Base-by-base conservation (phyloP, 2,329 filamentous ascomycete genomes). In the Dothideomycetidae sp. region DNA sequence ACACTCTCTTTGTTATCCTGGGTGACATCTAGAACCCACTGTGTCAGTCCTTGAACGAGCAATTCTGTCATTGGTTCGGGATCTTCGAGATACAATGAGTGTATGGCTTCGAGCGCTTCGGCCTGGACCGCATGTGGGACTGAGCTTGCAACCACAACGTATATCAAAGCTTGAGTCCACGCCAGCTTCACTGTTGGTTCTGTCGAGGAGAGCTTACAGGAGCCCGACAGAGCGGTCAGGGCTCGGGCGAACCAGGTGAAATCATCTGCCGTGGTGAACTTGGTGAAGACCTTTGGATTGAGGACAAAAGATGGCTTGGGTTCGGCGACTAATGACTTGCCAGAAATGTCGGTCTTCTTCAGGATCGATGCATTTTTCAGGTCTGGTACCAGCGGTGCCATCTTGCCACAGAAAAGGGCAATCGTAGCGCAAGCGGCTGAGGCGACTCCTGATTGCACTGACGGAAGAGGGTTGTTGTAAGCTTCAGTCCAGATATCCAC, bases 151-250 rank as follows among this genome's bases (percentile, higher is more conserved):
- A 76, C 75, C 31, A 88, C 71, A 11, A 81, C 62, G 54, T 81
- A 92, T n/a, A 94, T 75, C 41, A 88, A 72, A 2, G 81, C 77
- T 50, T 93, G 81, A 10, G 81, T 77, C 90, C 88, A 98, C 11
- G 77, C 73, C 37, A 72, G 59, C 43, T 68, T 68, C 36, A 37
- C 10, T 50, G 44, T 11, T 40, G 10, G 11, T 7, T 26, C 21
- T 26, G n/a, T n/a, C 21, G 21, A 7, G 10, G 62, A 10, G 35
- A 42, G 18, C 12, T 32, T 12, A n/a, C 38, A 36, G 5, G 32
- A 12, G 5, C 43, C 41, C n/a, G 21, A 7, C 7, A 37, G 60
- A 3, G 62, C 54, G 11, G 70, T 62, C 33, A 96, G 63, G 18
- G 84, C 78, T 45, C 75, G 72, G 29, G 77, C 64, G 36, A 82